Evolutionary conservation across 805 yeast species (phyloP).

Genomic region (Ogataea parapolymorpha): DNA sequence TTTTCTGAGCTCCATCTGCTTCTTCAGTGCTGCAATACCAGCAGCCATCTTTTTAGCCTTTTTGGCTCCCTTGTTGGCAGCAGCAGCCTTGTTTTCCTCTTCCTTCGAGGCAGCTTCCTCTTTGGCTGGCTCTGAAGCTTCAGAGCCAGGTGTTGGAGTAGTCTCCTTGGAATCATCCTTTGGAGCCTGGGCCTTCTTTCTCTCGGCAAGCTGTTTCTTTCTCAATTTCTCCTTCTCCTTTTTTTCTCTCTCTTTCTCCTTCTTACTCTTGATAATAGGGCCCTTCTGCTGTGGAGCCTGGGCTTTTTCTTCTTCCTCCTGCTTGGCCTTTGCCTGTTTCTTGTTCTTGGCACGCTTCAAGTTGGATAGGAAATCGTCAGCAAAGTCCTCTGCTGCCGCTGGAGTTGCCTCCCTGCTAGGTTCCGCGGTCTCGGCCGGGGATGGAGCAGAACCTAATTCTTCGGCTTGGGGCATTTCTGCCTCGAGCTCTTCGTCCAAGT

Average conservation of each 20-base stretch:
- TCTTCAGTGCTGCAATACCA: constrained; percentile 85
- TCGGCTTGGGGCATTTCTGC: constrained; percentile 50
- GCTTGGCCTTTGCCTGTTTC: constrained; percentile 65
- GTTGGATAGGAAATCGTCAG: constrained; percentile 77
- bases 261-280: constrained; percentile 81
- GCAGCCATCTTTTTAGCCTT: constrained; percentile 76
- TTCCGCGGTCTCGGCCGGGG: constrained; percentile 25
- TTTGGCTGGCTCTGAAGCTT: constrained; percentile 32
- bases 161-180: constrained; percentile 15
- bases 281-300: constrained; percentile 34
- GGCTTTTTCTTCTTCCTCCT: constrained; percentile 50
- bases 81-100: constrained; percentile 35
- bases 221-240: constrained; percentile 87
- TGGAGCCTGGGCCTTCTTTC: constrained; percentile 60
- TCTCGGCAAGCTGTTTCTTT: constrained; percentile 86
- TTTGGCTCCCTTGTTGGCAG: constrained; percentile 31
- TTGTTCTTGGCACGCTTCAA: constrained; percentile 76
- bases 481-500: constrained; percentile 77
- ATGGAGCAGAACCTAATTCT: constrained; percentile 45
- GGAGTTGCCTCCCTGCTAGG: constrained; percentile 27
- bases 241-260: constrained; percentile 92
- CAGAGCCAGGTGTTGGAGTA: constrained; percentile 13
- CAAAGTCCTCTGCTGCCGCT: constrained; percentile 43
- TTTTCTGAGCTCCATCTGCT: constrained; percentile 83
- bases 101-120: constrained; percentile 35